These are phyloP conservation scores for Solanum rostratum DNA, from an alignment of 257 asterid species.

Conservation along the genomic window DNA sequence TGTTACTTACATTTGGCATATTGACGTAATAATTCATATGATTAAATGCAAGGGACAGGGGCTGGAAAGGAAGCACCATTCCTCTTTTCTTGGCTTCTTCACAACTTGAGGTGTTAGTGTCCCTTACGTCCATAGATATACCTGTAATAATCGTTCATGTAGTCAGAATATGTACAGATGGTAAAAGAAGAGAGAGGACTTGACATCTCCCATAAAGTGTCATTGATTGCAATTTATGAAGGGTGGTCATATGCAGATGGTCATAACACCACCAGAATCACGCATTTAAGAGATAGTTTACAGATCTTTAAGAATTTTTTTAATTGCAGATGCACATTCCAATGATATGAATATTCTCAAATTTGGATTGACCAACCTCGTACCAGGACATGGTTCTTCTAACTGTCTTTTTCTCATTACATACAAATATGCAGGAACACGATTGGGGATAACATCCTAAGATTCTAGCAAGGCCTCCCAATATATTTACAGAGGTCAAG, in stretches of 20 bases:
- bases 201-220: not conserved
- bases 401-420: not conserved
- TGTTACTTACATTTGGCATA: slow-evolving; percentile 77
- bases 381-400: not conserved
- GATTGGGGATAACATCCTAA: not conserved
- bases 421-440: not conserved
- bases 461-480: not conserved
- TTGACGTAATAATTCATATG: slow-evolving; percentile 86
- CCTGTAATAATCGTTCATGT: slow-evolving; percentile 22
- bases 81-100: slow-evolving; percentile 38
- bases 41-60: slow-evolving; percentile 70
- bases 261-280: not conserved
- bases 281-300: not conserved
- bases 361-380: not conserved
- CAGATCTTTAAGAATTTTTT: not conserved
- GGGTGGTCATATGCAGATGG: not conserved
- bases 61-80: slow-evolving; percentile 92
- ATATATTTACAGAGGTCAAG: not conserved
- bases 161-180: not conserved
- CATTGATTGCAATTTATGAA: not conserved
- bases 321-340: not conserved
- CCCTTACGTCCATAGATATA: slow-evolving; percentile 24
- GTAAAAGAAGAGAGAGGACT: not conserved
- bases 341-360: not conserved
- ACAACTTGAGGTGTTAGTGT: slow-evolving; percentile 3